Percentiles rank a stretch among this genome's conserved stretches.
These are phyloP conservation scores for Tricholoma sp. DNA, from an alignment of 768 basidiomycete species.

Conservation along the genomic window DNA sequence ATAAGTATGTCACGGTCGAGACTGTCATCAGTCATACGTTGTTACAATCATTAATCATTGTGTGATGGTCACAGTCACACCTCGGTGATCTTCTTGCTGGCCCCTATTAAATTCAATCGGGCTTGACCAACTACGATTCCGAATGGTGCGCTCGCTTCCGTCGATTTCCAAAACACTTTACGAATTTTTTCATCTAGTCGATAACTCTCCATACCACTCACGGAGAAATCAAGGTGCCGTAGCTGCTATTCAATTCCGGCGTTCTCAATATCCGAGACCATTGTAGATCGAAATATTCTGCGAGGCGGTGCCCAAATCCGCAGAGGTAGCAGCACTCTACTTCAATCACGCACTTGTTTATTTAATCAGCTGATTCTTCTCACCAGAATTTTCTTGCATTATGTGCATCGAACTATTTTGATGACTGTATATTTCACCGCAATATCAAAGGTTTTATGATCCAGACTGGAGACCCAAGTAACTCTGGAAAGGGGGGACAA, in stretches of 20 bases:
- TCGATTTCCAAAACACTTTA: not conserved
- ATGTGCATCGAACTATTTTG: conserved; percentile 85
- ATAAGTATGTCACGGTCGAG: conserved; percentile 10
- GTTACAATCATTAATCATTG: not conserved
- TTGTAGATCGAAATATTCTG: conserved; percentile 92
- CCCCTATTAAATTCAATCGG: no score
- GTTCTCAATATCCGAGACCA: not conserved
- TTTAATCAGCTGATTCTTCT: conserved; percentile 7
- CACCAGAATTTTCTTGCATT: conserved; percentile 90
- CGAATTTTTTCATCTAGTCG: conserved; percentile 47
- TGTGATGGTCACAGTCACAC: not conserved
- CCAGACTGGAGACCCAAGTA: conserved; percentile 87
- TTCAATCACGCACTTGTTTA: conserved; percentile 3
- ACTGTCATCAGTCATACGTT: conserved; percentile 14
- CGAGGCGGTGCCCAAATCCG: conserved; percentile 91
- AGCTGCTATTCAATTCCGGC: not conserved
- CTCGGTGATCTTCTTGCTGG: not conserved
- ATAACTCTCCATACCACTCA: conserved; percentile 93
- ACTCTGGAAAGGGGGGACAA: conserved; percentile 94
- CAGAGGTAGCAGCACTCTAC: conserved; percentile 57
- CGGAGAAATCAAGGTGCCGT: conserved; percentile 87
- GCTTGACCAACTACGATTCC: not conserved
- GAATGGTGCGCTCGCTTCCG: not conserved
- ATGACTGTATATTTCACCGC: conserved; percentile 83
- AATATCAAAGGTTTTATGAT: conserved; percentile 97